phyloP scores from a whole-genome alignment of 495 filamentous ascomycete genomes.

The Trichoderma reesei region DNA sequence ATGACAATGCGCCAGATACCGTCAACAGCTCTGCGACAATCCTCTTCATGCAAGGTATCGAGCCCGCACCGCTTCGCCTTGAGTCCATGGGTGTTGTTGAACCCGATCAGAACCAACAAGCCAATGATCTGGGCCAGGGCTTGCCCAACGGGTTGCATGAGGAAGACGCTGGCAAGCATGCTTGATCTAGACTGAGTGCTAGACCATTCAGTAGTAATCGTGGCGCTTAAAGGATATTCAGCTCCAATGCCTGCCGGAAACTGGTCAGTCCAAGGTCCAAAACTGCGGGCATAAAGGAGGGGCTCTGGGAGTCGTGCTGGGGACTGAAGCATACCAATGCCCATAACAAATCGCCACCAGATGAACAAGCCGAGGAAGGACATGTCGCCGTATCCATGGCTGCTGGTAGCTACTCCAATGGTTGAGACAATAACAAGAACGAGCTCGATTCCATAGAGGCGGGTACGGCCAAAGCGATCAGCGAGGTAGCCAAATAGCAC shows the following conservation, averaged over 20 bases:
- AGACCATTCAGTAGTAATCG: constrained; percentile 65
- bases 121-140: constrained; percentile 58
- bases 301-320: constrained; percentile 48
- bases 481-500: constrained; percentile 64
- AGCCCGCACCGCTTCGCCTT: constrained; percentile 37
- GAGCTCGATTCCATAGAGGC: constrained; percentile 70
- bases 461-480: constrained; percentile 64
- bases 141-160: constrained; percentile 70
- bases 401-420: constrained; percentile 53
- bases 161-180: constrained; percentile 71
- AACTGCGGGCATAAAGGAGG: constrained; percentile 52
- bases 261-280: constrained; percentile 17
- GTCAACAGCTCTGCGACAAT: constrained; percentile 58
- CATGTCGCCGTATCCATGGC: constrained; percentile 41
- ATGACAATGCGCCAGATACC: constrained; percentile 73
- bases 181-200: constrained; percentile 66
- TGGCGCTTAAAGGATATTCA: constrained; percentile 64
- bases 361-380: constrained; percentile 27
- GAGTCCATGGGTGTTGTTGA: constrained; percentile 48
- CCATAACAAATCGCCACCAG: constrained; percentile 32
- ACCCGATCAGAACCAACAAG: constrained; percentile 55
- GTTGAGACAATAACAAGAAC: constrained; percentile 70
- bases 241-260: constrained; percentile 55
- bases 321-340: constrained; percentile 20
- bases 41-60: constrained; percentile 41